Evolutionary conservation across 1,139 yeast genomes (phyloP), one percentile per base, ranked within the genome.

Genomic region (Debaryomycetaceae sp.): DNA sequence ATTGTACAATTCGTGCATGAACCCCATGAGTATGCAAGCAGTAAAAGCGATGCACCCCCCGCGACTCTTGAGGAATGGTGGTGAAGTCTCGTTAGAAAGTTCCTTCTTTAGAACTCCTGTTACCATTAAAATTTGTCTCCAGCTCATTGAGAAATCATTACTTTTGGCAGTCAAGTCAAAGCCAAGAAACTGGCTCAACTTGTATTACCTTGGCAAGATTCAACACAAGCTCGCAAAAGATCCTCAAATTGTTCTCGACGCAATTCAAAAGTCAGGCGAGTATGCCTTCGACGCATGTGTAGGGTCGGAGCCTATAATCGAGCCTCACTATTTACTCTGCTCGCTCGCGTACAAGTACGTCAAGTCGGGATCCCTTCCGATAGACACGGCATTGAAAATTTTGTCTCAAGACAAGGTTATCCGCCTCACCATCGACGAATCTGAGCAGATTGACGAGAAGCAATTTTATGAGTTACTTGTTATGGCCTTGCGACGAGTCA

Each of bases 321-420:
- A 83, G 42, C 87, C 95, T 0, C 83, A 77, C 45, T 85, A 85
- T 44, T 60, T 65, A 30, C 47, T 79, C 11, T 68, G 81, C 22
- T 64, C 86, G 0, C 38, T 70, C 29, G 45, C 72, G 6, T 76
- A 68, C 55, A 85, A 85, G 47, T 67, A 65, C 32, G 73, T 68
- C 10, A 60, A 55, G 29, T 22, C 30, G 0, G 65, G 52, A 0
- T 31, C 45, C 12, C 25, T 81, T 1, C 26, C 49, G 0, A 37
- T 59, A 1, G 42, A 36, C 0, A 49, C 47, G 2, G 85, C 72
- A 0, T 13, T 65, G 7, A 36, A 41, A 1, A 55, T 45, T 32
- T 39, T 82, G 13, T 41, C 42, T n/a, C 36, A 40, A 16, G 68
- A 71, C 37, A 43, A 58, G 2, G 35, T 58, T 22, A 31, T 54